Conservation (phyloP, 257 asterid genomes). For the Rubia yunnanensis region DNA sequence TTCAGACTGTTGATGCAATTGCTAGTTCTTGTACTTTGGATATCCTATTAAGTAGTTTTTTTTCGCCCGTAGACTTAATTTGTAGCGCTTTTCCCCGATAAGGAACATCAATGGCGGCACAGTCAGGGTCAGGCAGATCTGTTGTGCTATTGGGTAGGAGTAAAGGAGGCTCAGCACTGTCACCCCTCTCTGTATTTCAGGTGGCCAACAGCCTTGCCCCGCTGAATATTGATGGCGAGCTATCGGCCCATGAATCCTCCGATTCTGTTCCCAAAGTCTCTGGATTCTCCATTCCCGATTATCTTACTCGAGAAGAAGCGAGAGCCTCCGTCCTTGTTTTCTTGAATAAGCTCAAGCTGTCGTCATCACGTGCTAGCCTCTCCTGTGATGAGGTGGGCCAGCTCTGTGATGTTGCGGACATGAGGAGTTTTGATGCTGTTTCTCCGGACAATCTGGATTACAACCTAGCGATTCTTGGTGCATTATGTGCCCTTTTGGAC, state of each 20-base stretch:
- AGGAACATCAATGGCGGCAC: constrained; percentile 6
- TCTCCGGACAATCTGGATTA: constrained; percentile 32
- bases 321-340: constrained; percentile 58
- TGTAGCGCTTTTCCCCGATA: too few relatives aligned
- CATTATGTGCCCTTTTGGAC: constrained; percentile 59
- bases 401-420: constrained; percentile 31
- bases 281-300: constrained; percentile 32
- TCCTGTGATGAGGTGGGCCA: constrained; percentile 24
- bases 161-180: constrained; percentile 50
- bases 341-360: constrained; percentile 46
- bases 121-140: constrained; percentile 24
- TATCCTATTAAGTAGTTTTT: too few relatives aligned
- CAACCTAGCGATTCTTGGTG: constrained; percentile 44
- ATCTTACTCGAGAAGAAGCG: constrained; percentile 34
- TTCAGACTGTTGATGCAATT: too few relatives aligned
- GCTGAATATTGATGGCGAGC: constrained; percentile 42
- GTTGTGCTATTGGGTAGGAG: constrained; percentile 57
- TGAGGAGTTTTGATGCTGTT: constrained; percentile 17
- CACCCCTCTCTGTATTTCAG: constrained; percentile 44
- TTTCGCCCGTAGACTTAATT: too few relatives aligned
- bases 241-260: constrained; percentile 12
- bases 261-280: constrained; percentile 8
- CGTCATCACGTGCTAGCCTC: constrained; percentile 23
- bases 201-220: constrained; percentile 38
- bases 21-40: too few relatives aligned